Base-by-base conservation (phyloP, 1,284 basidiomycete species). In the Rugosomyces carneus region DNA sequence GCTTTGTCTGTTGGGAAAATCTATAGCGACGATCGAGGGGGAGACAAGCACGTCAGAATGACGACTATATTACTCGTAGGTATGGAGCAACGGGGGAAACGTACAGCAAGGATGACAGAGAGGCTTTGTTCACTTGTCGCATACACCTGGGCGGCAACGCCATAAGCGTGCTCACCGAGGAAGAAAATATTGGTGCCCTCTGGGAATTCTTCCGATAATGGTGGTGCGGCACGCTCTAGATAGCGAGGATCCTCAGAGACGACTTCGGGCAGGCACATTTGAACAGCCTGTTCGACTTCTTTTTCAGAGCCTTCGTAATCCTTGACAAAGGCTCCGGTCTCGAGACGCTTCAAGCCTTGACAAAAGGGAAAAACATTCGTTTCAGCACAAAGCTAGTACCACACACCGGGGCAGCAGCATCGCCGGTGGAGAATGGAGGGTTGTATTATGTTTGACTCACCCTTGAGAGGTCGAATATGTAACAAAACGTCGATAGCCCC, bases 111-210 rank as follows among this genome's bases (percentile, higher is more conserved):
- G 42, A 85, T 70, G 49, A 94, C 85, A 26, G 85, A 84, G 23
- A 96, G 67, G 0, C 79, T 72, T 6, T 76, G 73, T 5, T 84
- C 74, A 0, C 76, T 76, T 0, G 91, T 89, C 0, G 68, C 75
- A 24, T 80, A 75, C 7, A 99, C 91, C 58, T 93, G 89, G 0
- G 93, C 93, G 5, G 96, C 93, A 3, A 89, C 84, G n/a, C 96
- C 96, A 60, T 96, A 99, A 0, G 88, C 89, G 57, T 91, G 84
- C 53, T 88, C 83, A 16, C 94, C 94, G 5, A 99, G 76, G 81
- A 97, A 99, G 68, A 99, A 96, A 35, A 98, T 88, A 58, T 87
- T 91, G 61, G 83, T 88, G 8, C 89, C 89, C 1, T 81, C 80
- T 0, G 94, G 93, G 68, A 93, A 98, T 63, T 99, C 96, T 45